Percentiles rank a stretch among this genome's conserved stretches.
phyloP scores from a whole-genome alignment of 805 yeast species.

The Zygoascus biomembranicola region DNA sequence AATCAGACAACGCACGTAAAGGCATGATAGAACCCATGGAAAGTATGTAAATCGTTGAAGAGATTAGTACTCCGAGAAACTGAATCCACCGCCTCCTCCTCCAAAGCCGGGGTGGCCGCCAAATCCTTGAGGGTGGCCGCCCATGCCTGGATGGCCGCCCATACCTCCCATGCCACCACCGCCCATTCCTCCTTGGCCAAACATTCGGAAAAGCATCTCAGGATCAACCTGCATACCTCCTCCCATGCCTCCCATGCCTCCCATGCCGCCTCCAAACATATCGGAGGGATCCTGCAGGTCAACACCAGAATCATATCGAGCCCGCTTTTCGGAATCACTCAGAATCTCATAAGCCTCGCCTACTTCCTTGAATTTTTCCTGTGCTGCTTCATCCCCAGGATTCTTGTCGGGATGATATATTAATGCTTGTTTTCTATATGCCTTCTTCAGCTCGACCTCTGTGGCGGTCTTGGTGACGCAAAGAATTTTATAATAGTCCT shows the following conservation, averaged over 20 bases:
- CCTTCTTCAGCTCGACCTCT: conserved; percentile 55
- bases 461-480: conserved; percentile 45
- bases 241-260: conserved; percentile 50
- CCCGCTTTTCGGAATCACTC: conserved; percentile 81
- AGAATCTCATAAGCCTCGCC: conserved; percentile 80
- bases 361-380: conserved; percentile 89
- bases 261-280: conserved; percentile 55
- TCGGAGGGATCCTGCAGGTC: conserved; percentile 37
- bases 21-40: no score
- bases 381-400: conserved; percentile 58
- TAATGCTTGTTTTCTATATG: conserved; percentile 67
- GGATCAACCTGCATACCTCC: conserved; percentile 32
- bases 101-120: conserved; percentile 6
- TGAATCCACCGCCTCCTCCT: conserved; percentile 11
- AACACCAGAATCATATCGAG: conserved; percentile 81
- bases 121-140: not conserved
- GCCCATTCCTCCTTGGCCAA: conserved; percentile 23
- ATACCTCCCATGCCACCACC: not conserved
- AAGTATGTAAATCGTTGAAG: no score
- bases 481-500: conserved; percentile 54
- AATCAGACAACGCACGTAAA: no score
- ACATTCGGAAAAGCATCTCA: conserved; percentile 31
- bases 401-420: conserved; percentile 78
- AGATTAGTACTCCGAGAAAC: not conserved
- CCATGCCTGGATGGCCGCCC: not conserved